Evolutionary conservation across 495 filamentous ascomycete species (phyloP), one percentile per base, ranked within the genome.

Genomic region (Xylaria longipes): DNA sequence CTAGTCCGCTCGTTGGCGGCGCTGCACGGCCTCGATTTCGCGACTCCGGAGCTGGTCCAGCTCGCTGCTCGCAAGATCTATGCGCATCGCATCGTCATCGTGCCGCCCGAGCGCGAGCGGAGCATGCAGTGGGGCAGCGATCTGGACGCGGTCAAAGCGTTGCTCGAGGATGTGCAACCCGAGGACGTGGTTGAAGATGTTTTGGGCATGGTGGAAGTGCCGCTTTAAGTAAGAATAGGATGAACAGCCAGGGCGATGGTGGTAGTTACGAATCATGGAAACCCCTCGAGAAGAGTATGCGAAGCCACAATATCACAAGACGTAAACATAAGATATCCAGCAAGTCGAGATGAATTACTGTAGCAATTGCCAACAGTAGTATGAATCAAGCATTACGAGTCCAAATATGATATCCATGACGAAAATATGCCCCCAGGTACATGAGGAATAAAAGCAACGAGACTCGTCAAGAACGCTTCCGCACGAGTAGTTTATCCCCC

Each of bases 71-170:
- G 87, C 70, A 99, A 98, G 82, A 88, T 97, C 15, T 98, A 97
- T 75, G 87, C 90, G 33, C 97, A 99, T 79, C 89, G 93, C 31
- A 87, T 99, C n/a, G 77, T 85, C 3, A 84, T 97, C 11, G 85
- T 89, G 1, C 83, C 77, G 2, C 86, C 93, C 0, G 90, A 91
- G 71, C 86, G 87, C 67, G 96, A 99, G 81, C 82, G 94, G 52
- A 98, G 94, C 77, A 85, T 97, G 82, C 94, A 97, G 78, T 99
- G 96, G 87, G 96, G 96, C 5, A 97, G 95, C 78, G 90, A 97
- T 65, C 46, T 90, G 4, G 83, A 81, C 31, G 92, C 92, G 12
- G 88, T 97, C 2, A 84, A 86, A 57, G 83, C 84, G 39, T 70
- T 93, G 68, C 75, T 98, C 29, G 88, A 89, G 22, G 90, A 89